These are phyloP conservation scores for Botrytis galanthina DNA, from an alignment of 2,329 filamentous ascomycete genomes.

Conservation along the genomic window DNA sequence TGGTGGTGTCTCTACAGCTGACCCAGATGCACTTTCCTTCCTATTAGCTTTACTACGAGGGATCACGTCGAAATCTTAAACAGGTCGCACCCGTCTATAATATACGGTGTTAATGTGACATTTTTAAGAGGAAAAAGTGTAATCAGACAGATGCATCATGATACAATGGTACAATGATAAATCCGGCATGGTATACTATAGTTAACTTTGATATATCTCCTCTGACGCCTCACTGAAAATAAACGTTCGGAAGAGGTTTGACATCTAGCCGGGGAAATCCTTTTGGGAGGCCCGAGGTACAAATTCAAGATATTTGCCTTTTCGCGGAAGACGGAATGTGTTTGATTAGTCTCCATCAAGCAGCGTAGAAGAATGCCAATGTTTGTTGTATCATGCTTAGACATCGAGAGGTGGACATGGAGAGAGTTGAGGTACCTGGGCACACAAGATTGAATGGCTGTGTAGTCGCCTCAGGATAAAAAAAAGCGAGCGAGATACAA, in stretches of 20 bases:
- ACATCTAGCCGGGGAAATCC: neutral
- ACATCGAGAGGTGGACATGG: slow-evolving; percentile 6
- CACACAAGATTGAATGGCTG: neutral
- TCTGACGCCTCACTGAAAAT: slow-evolving; percentile 4
- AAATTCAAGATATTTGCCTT: neutral
- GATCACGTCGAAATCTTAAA: neutral
- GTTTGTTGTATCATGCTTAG: neutral
- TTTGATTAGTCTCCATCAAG: neutral
- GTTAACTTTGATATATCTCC: neutral
- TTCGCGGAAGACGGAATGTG: slow-evolving; percentile 18
- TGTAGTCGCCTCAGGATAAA: neutral
- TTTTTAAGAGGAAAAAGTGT: neutral
- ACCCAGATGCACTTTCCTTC: neutral
- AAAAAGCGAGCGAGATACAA: neutral
- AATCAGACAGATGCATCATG: neutral
- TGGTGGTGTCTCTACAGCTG: neutral
- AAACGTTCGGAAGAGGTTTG: slow-evolving; percentile 12
- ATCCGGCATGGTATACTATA: neutral
- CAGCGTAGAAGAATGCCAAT: neutral
- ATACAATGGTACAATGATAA: slow-evolving; percentile 3
- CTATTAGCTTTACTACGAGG: neutral
- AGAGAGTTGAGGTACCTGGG: neutral
- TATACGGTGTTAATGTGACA: neutral
- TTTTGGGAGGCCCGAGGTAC: neutral
- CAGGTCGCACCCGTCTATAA: neutral